Evolutionary conservation across 139 green algal species (phyloP).

Genomic region (Volvox africanus): DNA sequence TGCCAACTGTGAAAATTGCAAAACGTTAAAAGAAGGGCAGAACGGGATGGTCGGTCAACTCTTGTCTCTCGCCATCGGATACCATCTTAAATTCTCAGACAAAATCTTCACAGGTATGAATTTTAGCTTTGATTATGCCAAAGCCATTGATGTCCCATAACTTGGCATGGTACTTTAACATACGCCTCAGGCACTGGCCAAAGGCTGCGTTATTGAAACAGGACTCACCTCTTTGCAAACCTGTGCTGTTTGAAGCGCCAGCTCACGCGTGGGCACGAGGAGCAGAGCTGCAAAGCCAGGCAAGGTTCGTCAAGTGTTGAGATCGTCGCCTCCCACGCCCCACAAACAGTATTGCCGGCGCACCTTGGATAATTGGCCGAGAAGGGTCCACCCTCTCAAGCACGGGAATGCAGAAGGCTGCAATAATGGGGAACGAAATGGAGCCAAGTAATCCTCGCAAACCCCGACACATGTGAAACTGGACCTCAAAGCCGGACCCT

Average conservation of each 20-base stretch:
- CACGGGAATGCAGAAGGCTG: conserved; percentile 97
- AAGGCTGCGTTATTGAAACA: neutral
- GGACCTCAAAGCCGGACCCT: neutral
- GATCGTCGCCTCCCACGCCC: neutral
- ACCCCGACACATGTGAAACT: neutral
- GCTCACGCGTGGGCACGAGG: conserved; percentile 97
- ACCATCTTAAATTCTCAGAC: no score
- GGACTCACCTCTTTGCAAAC: conserved; percentile 89
- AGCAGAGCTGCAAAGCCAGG: conserved; percentile 85
- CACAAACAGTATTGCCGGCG: neutral
- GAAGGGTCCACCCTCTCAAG: conserved; percentile 94
- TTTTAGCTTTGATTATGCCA: no score
- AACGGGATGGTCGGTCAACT: no score
- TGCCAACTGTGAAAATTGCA: conserved; percentile 71
- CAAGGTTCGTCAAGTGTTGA: neutral
- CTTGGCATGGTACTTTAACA: neutral
- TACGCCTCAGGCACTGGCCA: neutral
- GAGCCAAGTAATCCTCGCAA: neutral
- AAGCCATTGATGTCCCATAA: no score
- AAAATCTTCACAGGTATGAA: no score
- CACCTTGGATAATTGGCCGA: conserved; percentile 95
- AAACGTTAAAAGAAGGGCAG: neutral
- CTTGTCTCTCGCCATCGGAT: no score
- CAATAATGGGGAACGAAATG: neutral
- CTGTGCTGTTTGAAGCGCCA: conserved; percentile 95